These are phyloP conservation scores for Talaromyces stipitatus DNA, from an alignment of 495 filamentous ascomycete species.

Conservation along the genomic window DNA sequence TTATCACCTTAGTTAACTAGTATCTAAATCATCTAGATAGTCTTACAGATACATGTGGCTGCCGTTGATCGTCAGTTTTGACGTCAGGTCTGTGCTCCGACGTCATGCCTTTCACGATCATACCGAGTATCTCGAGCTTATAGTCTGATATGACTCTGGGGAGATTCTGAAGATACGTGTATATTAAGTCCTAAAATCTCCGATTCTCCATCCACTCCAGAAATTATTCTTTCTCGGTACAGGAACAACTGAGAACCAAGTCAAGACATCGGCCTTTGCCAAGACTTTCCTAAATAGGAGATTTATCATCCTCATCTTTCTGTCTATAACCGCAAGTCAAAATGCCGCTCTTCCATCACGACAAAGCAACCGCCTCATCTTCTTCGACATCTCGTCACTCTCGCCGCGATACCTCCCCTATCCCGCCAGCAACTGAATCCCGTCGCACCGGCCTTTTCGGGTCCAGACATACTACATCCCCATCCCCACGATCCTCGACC, in stretches of 20 bases:
- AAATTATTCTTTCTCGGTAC: not conserved
- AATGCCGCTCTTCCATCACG: slow-evolving; percentile 25
- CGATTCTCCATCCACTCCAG: not conserved
- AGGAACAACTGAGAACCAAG: not conserved
- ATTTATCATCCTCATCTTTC: not conserved
- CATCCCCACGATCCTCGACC: slow-evolving; percentile 8
- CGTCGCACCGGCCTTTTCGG: slow-evolving; percentile 7
- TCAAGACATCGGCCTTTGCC: not conserved
- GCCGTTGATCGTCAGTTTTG: slow-evolving; percentile 1
- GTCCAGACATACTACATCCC: slow-evolving; percentile 9
- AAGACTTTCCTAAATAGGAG: not conserved
- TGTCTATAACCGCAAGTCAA: slow-evolving; percentile 6
- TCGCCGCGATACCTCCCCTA: slow-evolving; percentile 11
- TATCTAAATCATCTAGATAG: too few species aligned
- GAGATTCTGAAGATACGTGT: not conserved
- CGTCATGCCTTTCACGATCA: not conserved
- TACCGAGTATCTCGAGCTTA: too few species aligned
- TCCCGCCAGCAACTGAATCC: slow-evolving; percentile 6
- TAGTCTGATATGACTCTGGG: not conserved
- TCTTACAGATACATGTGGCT: too few species aligned
- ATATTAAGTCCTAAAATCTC: not conserved
- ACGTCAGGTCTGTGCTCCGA: slow-evolving; percentile 3
- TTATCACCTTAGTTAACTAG: too few species aligned
- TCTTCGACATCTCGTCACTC: slow-evolving; percentile 11
- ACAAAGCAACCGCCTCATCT: not conserved